Percentiles rank a stretch among this genome's conserved stretches.
Evolutionary conservation across 306 rosid genomes (phyloP).

Genomic region (Herpetospermum pedunculosum): DNA sequence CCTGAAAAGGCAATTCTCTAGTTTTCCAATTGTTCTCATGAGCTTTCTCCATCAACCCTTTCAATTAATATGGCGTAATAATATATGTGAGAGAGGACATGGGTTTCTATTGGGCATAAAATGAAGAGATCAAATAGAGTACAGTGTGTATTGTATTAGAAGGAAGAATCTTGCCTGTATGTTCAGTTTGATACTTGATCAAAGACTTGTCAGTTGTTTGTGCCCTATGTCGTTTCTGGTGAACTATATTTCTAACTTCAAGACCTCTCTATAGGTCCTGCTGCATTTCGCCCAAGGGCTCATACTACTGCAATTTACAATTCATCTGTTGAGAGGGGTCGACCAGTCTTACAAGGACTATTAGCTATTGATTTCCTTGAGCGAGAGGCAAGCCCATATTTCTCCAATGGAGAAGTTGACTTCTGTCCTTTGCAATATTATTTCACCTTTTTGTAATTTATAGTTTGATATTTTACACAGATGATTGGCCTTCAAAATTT

Average conservation of each 20-base stretch:
- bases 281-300: conserved; percentile 97
- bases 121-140: background rate
- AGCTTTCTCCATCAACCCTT: background rate
- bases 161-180: background rate
- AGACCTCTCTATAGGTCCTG: conserved; percentile 60
- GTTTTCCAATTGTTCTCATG: background rate
- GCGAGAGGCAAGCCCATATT: conserved; percentile 60
- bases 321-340: conserved; percentile 79
- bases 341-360: conserved; percentile 94
- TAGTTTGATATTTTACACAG: background rate
- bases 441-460: conserved; percentile 7
- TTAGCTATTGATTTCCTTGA: conserved; percentile 89
- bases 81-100: background rate
- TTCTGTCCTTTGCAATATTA: conserved; percentile 1
- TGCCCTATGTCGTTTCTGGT: background rate
- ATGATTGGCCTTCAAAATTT: conserved; percentile 13
- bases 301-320: conserved; percentile 67
- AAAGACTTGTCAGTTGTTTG: background rate
- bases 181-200: background rate
- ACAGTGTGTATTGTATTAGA: background rate
- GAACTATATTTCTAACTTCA: background rate
- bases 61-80: background rate
- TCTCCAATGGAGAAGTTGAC: conserved; percentile 1
- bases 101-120: background rate
- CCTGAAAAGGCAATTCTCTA: background rate